These are phyloP conservation scores for Haberlea rhodopensis DNA, from an alignment of 257 asterid species.

Conservation along the genomic window DNA sequence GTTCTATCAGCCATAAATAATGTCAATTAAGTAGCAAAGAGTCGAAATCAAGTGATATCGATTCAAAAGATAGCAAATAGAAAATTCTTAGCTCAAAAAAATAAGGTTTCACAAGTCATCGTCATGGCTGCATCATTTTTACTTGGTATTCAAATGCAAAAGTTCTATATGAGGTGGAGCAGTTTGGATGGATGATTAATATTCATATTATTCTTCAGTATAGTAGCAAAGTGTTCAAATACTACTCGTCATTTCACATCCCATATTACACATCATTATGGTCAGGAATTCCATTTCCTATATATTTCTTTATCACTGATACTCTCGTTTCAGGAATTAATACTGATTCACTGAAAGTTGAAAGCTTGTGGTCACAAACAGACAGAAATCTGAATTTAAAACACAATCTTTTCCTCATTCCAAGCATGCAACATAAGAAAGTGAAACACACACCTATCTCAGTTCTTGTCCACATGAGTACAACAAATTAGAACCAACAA, in stretches of 20 bases:
- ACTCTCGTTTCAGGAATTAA: not conserved
- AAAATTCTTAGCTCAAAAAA: conserved; percentile 1
- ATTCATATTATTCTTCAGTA: conserved; percentile 8
- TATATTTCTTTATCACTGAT: conserved; percentile 6
- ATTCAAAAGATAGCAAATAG: not conserved
- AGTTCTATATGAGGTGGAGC: conserved; percentile 7
- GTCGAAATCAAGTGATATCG: not conserved
- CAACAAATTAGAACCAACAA: not conserved
- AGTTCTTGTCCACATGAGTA: too few species aligned
- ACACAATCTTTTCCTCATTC: not conserved
- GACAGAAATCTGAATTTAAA: not conserved
- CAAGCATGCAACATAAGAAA: conserved; percentile 5
- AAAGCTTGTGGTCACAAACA: not conserved
- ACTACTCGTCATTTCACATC: too few species aligned
- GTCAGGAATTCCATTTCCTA: not conserved
- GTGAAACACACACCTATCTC: not conserved
- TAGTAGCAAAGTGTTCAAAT: not conserved
- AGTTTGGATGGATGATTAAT: not conserved
- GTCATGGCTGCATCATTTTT: conserved; percentile 6
- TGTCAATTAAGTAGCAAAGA: not conserved
- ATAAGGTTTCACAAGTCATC: not conserved
- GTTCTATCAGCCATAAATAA: conserved; percentile 18
- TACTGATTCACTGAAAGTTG: conserved; percentile 3
- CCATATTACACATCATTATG: too few species aligned
- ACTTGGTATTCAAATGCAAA: conserved; percentile 2